Conservation (phyloP, 2,329 filamentous ascomycete species). For the Phialophora chinensis region DNA sequence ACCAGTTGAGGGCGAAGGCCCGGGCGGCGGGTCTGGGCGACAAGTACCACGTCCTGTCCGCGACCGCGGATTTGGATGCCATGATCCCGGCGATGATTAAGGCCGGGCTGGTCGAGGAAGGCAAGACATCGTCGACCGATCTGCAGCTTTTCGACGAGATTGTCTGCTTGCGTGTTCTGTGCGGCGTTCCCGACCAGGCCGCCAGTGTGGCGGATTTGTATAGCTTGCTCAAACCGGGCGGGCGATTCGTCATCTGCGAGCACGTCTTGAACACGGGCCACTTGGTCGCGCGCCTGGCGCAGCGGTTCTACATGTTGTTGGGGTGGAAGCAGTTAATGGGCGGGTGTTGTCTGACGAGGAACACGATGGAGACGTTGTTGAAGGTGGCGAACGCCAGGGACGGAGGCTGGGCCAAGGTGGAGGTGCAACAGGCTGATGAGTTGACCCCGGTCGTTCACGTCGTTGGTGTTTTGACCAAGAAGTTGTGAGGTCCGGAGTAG, state of each 20-base stretch:
- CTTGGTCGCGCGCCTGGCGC: slow-evolving; percentile 52
- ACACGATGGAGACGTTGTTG: slow-evolving; percentile 22
- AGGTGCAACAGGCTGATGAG: slow-evolving; percentile 12
- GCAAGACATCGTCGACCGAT: slow-evolving; percentile 42
- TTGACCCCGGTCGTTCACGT: slow-evolving; percentile 12
- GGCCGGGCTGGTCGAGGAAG: slow-evolving; percentile 45
- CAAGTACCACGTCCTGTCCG: slow-evolving; percentile 58
- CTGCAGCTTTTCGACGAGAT: slow-evolving; percentile 59
- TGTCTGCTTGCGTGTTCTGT: slow-evolving; percentile 60
- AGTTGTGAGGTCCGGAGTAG: background rate
- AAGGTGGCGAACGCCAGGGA: slow-evolving; percentile 25
- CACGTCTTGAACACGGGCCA: slow-evolving; percentile 60
- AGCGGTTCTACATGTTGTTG: slow-evolving; percentile 52
- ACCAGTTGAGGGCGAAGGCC: slow-evolving; percentile 47
- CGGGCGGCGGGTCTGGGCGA: slow-evolving; percentile 43
- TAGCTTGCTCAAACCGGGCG: slow-evolving; percentile 59
- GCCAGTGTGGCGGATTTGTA: slow-evolving; percentile 56
- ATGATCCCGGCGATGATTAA: slow-evolving; percentile 54
- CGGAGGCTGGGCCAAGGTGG: slow-evolving; percentile 24
- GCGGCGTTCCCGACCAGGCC: slow-evolving; percentile 57
- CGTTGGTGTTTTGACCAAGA: slow-evolving; percentile 27
- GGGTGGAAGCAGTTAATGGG: slow-evolving; percentile 60
- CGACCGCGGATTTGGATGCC: slow-evolving; percentile 54
- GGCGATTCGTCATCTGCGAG: slow-evolving; percentile 60
- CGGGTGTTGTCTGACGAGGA: slow-evolving; percentile 53